Conservation (phyloP, 257 asterid genomes). For the Datura wrightii region DNA sequence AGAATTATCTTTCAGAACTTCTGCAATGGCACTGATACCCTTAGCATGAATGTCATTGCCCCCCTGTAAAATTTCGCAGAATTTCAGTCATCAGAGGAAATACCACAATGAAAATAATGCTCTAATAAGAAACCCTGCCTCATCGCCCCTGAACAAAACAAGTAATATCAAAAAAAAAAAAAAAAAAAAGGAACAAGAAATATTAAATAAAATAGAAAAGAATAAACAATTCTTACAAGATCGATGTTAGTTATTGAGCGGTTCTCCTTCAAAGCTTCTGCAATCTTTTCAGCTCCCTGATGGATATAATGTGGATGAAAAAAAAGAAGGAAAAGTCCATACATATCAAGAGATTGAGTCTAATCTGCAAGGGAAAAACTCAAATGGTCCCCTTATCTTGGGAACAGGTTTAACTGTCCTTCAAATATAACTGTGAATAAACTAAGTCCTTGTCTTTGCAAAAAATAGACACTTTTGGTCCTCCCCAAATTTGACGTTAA, state of each 20-base stretch:
- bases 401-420: background rate
- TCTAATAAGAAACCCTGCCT: background rate
- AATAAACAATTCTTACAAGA: slow-evolving; percentile 55
- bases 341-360: slow-evolving; percentile 6
- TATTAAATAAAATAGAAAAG: slow-evolving; percentile 4
- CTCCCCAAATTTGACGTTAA: background rate
- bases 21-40: slow-evolving; percentile 72
- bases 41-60: slow-evolving; percentile 92
- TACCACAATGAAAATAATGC: background rate
- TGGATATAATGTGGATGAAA: background rate
- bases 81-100: background rate
- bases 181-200: background rate
- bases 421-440: background rate
- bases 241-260: slow-evolving; percentile 81
- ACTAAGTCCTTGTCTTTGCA: background rate
- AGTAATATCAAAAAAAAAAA: background rate
- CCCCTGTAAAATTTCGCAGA: slow-evolving; percentile 59
- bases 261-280: slow-evolving; percentile 87
- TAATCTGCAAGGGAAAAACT: background rate
- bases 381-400: background rate
- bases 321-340: background rate
- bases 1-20: slow-evolving; percentile 83
- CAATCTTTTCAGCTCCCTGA: slow-evolving; percentile 85
- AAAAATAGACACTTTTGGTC: background rate
- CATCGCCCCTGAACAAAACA: background rate